Evolutionary conservation across 2,329 filamentous ascomycete genomes (phyloP).

Genomic region (Colletotrichum orchidophilum): DNA sequence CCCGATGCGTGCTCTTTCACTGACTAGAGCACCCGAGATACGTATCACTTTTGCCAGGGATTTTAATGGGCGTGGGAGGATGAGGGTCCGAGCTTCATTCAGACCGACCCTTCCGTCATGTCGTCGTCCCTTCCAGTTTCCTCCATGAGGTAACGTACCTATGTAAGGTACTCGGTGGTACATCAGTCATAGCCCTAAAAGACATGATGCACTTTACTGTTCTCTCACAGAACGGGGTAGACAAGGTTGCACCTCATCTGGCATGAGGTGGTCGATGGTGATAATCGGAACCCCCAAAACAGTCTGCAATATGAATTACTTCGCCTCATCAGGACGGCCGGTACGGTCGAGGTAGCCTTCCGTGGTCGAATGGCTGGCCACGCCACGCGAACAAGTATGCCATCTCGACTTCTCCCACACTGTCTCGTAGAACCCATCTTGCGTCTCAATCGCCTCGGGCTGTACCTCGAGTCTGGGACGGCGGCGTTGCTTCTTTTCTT

Average conservation of each 20-base stretch:
- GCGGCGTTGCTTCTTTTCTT: conserved; percentile 21
- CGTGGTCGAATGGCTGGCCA: not conserved
- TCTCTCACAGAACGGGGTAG: not conserved
- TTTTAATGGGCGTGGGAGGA: conserved; percentile 20
- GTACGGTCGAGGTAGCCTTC: conserved; percentile 1
- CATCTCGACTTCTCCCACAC: conserved; percentile 3
- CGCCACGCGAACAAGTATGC: not conserved
- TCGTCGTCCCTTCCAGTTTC: not conserved
- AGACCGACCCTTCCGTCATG: conserved; percentile 24
- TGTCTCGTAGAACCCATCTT: conserved; percentile 5
- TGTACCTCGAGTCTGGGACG: conserved; percentile 19
- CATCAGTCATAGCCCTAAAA: not conserved
- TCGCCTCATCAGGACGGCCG: not conserved
- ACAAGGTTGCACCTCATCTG: conserved; percentile 32
- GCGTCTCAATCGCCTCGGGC: conserved; percentile 5
- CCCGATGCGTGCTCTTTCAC: not conserved
- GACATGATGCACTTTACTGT: not conserved
- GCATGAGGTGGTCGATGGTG: conserved; percentile 47
- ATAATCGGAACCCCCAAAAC: conserved; percentile 50
- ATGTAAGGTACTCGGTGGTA: not conserved
- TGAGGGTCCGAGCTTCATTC: conserved; percentile 22
- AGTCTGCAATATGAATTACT: not conserved
- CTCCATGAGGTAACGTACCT: not conserved
- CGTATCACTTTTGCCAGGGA: conserved; percentile 20
- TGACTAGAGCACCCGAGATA: conserved; percentile 11